Evolutionary conservation across 1,139 yeast species (phyloP).

Genomic region (Komagataea norvegica): DNA sequence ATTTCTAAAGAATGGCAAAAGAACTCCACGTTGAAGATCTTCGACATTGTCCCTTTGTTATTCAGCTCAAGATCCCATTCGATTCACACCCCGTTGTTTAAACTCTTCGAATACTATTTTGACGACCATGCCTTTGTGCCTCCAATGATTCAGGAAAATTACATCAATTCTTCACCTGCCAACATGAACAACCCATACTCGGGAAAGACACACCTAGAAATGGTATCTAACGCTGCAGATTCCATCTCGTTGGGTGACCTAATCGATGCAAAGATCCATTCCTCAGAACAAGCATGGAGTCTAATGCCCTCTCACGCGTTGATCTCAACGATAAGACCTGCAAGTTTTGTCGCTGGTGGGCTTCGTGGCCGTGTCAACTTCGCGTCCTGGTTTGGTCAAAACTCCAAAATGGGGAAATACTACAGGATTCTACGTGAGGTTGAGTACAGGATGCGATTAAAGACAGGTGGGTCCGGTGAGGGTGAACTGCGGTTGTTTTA

Average conservation of each 20-base stretch:
- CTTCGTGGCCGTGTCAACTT: slow-evolving; percentile 68
- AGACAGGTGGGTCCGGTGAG: slow-evolving; percentile 67
- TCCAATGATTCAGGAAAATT: slow-evolving; percentile 93
- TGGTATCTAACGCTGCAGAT: slow-evolving; percentile 78
- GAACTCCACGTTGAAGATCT: slow-evolving; percentile 85
- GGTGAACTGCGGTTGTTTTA: slow-evolving; percentile 74
- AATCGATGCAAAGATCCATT: slow-evolving; percentile 75
- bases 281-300: slow-evolving; percentile 95
- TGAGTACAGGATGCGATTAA: slow-evolving; percentile 80
- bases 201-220: slow-evolving; percentile 48
- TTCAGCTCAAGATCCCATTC: slow-evolving; percentile 60
- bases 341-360: slow-evolving; percentile 71
- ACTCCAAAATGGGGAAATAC: slow-evolving; percentile 78
- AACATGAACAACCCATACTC: slow-evolving; percentile 13
- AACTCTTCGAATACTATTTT: slow-evolving; percentile 84
- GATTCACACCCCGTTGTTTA: slow-evolving; percentile 58
- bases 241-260: slow-evolving; percentile 78
- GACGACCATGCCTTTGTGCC: slow-evolving; percentile 95
- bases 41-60: slow-evolving; percentile 77
- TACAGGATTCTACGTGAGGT: slow-evolving; percentile 77
- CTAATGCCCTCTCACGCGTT: slow-evolving; percentile 90
- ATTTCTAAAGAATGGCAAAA: slow-evolving; percentile 79
- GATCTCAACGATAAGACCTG: slow-evolving; percentile 80
- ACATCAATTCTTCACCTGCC: slow-evolving; percentile 58
- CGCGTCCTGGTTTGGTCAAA: slow-evolving; percentile 87